Conservation (phyloP, 1,139 yeast genomes). For the Saccharomycopsis phalli region DNA sequence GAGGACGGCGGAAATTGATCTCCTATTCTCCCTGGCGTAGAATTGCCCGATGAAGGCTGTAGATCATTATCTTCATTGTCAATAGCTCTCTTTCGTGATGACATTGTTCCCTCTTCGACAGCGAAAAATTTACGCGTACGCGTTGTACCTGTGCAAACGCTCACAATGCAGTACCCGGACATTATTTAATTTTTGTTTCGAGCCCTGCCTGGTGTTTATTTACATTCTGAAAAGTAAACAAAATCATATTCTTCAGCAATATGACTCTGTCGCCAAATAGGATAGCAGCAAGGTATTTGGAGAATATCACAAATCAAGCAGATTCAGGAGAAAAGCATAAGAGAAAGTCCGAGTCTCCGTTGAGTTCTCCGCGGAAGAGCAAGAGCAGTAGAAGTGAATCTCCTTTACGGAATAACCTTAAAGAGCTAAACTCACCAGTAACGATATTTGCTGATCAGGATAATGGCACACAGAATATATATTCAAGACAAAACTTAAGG, state of each 20-base stretch:
- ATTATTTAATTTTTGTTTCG: background rate
- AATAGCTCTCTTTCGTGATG: conserved; percentile 12
- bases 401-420: background rate
- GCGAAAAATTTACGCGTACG: background rate
- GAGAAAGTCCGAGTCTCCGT: conserved; percentile 9
- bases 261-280: conserved; percentile 10
- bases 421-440: conserved; percentile 2
- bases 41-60: conserved; percentile 1
- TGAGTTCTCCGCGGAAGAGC: conserved; percentile 9
- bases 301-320: conserved; percentile 14
- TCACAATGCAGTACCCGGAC: background rate
- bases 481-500: conserved; percentile 1
- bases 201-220: background rate
- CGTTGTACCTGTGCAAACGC: background rate
- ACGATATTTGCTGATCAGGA: conserved; percentile 4
- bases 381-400: conserved; percentile 1
- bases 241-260: background rate
- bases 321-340: conserved; percentile 2
- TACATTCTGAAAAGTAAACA: background rate
- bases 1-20: conserved; percentile 37
- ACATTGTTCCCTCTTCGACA: background rate
- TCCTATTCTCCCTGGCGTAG: conserved; percentile 8
- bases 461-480: background rate
- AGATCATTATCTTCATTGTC: conserved; percentile 5
- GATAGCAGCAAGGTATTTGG: conserved; percentile 16